Evolutionary conservation across 2,329 filamentous ascomycete species (phyloP).

Genomic region (Aquanectria penicillioides): DNA sequence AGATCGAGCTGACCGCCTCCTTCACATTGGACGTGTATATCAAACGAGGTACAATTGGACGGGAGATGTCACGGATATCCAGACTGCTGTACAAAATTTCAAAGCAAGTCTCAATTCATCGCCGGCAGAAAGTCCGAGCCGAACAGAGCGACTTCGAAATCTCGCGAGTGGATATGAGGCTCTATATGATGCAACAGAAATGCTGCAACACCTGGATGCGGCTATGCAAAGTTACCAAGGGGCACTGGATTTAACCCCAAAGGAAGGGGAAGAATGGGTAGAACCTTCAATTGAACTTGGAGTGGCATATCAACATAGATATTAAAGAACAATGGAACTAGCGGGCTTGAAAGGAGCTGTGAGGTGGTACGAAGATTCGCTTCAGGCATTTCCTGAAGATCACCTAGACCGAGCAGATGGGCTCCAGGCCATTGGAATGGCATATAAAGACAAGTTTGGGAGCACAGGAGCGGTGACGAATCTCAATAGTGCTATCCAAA

Average conservation of each 20-base stretch:
- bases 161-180: not conserved
- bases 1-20: not conserved
- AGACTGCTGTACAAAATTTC: not conserved
- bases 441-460: not conserved
- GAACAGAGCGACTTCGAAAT: not conserved
- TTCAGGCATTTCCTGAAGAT: not conserved
- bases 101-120: not conserved
- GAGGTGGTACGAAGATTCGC: not conserved
- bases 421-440: not conserved
- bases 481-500: not conserved
- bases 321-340: not conserved
- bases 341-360: not conserved
- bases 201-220: not conserved
- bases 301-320: not conserved
- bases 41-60: not conserved
- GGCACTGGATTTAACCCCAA: not conserved
- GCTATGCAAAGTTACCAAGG: not conserved
- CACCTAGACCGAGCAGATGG: not conserved
- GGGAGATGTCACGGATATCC: not conserved
- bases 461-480: not conserved
- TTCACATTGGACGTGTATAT: not conserved
- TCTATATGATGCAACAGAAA: not conserved
- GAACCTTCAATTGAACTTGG: not conserved
- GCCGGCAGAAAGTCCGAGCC: not conserved
- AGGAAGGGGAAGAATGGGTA: not conserved